These are phyloP conservation scores for Hygrophila difformis DNA, from an alignment of 257 asterid genomes.

Conservation along the genomic window DNA sequence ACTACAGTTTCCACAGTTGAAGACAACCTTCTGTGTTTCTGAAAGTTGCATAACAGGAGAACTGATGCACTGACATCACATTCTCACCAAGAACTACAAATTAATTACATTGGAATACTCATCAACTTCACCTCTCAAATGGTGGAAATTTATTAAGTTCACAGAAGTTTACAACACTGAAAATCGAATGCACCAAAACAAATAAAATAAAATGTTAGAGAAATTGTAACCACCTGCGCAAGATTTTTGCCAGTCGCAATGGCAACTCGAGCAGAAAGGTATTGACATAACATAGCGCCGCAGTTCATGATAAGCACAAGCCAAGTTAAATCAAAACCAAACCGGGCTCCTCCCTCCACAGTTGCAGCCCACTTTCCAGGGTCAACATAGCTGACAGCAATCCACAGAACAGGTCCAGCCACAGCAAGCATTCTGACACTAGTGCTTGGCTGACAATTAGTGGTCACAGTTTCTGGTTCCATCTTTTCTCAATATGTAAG, in stretches of 20 bases:
- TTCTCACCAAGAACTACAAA: too few relatives aligned
- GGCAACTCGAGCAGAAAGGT: slow-evolving; percentile 74
- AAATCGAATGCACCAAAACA: not conserved
- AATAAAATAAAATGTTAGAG: slow-evolving; percentile 4
- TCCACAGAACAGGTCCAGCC: slow-evolving; percentile 66
- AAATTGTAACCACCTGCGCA: slow-evolving; percentile 61
- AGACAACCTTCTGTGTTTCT: too few relatives aligned
- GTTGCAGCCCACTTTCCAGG: slow-evolving; percentile 98
- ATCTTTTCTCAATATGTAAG: slow-evolving; percentile 24
- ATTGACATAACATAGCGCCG: slow-evolving; percentile 79
- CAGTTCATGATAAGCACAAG: slow-evolving; percentile 50
- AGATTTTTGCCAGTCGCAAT: slow-evolving; percentile 84
- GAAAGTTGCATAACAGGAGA: too few relatives aligned
- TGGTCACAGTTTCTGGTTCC: slow-evolving; percentile 36
- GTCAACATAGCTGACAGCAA: slow-evolving; percentile 81
- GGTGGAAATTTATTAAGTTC: too few relatives aligned
- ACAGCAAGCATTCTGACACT: slow-evolving; percentile 59
- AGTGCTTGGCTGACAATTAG: slow-evolving; percentile 29
- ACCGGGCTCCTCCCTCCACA: slow-evolving; percentile 86
- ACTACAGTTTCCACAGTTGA: too few relatives aligned
- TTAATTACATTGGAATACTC: too few relatives aligned
- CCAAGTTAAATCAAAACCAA: slow-evolving; percentile 61
- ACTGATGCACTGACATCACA: too few relatives aligned
- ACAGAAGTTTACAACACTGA: too few relatives aligned
- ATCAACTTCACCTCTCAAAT: too few relatives aligned